Conservation (phyloP, 805 yeast species). For the Wickerhamomyces subpelliculosus region DNA sequence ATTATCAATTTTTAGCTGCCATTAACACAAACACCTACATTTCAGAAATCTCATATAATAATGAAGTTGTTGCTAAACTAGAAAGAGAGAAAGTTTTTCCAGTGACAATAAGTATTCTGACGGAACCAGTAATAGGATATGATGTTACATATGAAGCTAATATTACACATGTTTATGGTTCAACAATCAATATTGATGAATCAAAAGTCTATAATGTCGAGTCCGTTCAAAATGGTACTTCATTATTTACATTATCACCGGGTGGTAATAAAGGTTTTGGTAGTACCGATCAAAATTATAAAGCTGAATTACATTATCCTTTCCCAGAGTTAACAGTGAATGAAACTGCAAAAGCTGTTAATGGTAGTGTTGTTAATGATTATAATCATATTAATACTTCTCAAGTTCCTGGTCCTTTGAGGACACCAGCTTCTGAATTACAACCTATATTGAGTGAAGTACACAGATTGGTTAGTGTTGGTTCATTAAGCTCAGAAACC, state of each 20-base stretch:
- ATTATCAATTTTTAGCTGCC: conserved; percentile 24
- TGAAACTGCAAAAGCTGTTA: conserved; percentile 28
- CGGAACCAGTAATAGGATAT: conserved; percentile 9
- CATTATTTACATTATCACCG: conserved; percentile 35
- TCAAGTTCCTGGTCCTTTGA: no score
- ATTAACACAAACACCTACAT: conserved; percentile 10
- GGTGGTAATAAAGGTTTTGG: conserved; percentile 43
- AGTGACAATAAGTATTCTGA: conserved; percentile 5
- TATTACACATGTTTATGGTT: conserved; percentile 17
- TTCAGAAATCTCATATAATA: conserved; percentile 10
- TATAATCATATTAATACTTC: neutral
- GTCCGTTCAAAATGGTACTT: conserved; percentile 37
- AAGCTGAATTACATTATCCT: conserved; percentile 16
- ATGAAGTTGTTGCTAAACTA: conserved; percentile 6
- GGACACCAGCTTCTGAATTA: neutral
- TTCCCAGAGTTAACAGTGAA: conserved; percentile 21
- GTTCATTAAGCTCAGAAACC: no score
- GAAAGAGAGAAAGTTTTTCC: conserved; percentile 14
- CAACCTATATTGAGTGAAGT: no score
- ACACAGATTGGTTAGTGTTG: no score
- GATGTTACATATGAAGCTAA: conserved; percentile 12
- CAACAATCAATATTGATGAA: conserved; percentile 11
- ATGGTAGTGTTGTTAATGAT: conserved; percentile 22
- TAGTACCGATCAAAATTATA: conserved; percentile 22
- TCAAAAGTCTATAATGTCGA: conserved; percentile 15